Evolutionary conservation across 345 rosid genomes (phyloP), one percentile per base, ranked within the genome.

Genomic region (Crucihimalaya himalaica): DNA sequence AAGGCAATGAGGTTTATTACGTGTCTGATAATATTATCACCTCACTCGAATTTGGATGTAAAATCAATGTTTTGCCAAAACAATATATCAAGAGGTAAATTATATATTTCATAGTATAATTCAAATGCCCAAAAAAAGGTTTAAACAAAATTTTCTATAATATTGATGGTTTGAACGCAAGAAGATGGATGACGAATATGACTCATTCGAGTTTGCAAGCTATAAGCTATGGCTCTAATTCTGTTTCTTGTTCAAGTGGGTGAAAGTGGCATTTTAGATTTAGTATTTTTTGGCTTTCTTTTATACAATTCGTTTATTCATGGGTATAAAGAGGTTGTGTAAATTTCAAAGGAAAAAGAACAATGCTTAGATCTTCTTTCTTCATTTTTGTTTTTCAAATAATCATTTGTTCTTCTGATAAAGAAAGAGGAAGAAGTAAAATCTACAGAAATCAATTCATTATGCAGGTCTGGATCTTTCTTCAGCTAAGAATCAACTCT

Each of bases 171-270:
- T n/a, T n/a, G n/a, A n/a, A n/a, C 25, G 28, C 28, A 48, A 81
- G 72, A 37, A 92, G 77, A 77, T 92, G 99, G 98, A 86, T 87
- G 86, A 84, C 97, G 19, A 89, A 92, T 70, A 86, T 95, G 96
- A 86, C 90, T 23, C 87, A 92, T 81, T 65, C 85, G 20, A 92
- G 86, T 80, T 89, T 95, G 66, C 37, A 73, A 83, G 92, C 90
- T 58, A 86, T 90, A 59, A 95, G 99, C 75, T 92, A 90, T 51
- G 99, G 99, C 27, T 82, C 97, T 35, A 86, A 80, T 60, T 62
- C 55, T 50, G 84, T 92, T 61, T 85, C 94, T 11, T 92, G 99
- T 80, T 85, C 84, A 81, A 76, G 74, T 40, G 78, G n/a, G 2
- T 70, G 58, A 62, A 51, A 18, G 32, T 48, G 21, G 59, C 18